Evolutionary conservation across 495 filamentous ascomycete genomes (phyloP).

Genomic region (Penicillium lividum): DNA sequence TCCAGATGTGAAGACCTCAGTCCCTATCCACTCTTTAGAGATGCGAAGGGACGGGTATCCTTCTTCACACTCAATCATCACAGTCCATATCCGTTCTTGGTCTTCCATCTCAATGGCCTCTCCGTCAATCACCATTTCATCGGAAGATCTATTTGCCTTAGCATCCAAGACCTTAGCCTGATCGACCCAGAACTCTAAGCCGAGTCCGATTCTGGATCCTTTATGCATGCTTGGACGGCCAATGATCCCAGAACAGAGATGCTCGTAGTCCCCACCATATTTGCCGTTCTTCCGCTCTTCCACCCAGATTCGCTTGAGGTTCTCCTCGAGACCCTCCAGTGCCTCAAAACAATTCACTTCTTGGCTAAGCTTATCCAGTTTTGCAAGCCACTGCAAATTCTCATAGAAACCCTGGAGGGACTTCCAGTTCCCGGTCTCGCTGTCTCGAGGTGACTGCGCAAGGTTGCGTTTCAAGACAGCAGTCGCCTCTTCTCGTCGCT

Average conservation of each 20-base stretch:
- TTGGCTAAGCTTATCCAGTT: constrained; percentile 78
- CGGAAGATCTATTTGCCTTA: constrained; percentile 35
- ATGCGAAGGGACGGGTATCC: constrained; percentile 50
- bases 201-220: constrained; percentile 68
- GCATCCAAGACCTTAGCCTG: constrained; percentile 49
- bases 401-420: constrained; percentile 69
- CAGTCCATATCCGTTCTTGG: constrained; percentile 34
- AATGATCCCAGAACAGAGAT: constrained; percentile 52
- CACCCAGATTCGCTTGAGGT: constrained; percentile 59
- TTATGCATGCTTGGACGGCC: constrained; percentile 81
- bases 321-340: constrained; percentile 76
- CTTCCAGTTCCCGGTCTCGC: constrained; percentile 49
- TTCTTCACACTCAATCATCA: constrained; percentile 50
- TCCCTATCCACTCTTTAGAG: constrained; percentile 47
- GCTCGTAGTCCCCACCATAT: constrained; percentile 49
- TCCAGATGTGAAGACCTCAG: constrained; percentile 33
- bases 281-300: constrained; percentile 51
- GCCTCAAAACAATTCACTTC: constrained; percentile 87
- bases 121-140: constrained; percentile 41
- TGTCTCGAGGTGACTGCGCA: constrained; percentile 40
- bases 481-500: constrained; percentile 46
- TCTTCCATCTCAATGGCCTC: constrained; percentile 23
- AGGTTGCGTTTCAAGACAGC: constrained; percentile 55
- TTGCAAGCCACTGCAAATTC: constrained; percentile 78
- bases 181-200: constrained; percentile 84